These are phyloP conservation scores for Nectriaceae sp. DNA, from an alignment of 2,329 filamentous ascomycete species.

Conservation along the genomic window DNA sequence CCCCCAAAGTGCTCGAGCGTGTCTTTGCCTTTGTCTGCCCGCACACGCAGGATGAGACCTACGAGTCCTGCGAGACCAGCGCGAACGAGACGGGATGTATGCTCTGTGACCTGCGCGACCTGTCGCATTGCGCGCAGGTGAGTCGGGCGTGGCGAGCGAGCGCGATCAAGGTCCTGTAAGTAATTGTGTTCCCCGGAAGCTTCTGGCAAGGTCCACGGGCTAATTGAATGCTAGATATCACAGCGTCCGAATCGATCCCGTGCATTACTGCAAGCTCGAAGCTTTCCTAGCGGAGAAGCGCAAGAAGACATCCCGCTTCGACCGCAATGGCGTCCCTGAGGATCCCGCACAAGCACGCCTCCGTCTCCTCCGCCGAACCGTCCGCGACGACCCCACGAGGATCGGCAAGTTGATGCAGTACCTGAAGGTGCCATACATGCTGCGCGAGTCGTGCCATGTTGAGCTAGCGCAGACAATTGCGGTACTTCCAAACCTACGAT, in stretches of 20 bases:
- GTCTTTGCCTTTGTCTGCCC: slow-evolving; percentile 86
- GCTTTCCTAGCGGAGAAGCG: slow-evolving; percentile 77
- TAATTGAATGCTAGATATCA: slow-evolving; percentile 62
- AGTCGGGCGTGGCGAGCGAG: slow-evolving; percentile 69
- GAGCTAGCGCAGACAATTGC: slow-evolving; percentile 85
- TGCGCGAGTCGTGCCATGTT: slow-evolving; percentile 81
- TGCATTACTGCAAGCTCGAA: slow-evolving; percentile 92
- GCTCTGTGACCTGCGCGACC: slow-evolving; percentile 89
- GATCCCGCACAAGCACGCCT: slow-evolving; percentile 78
- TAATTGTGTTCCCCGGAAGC: slow-evolving; percentile 23
- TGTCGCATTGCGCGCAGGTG: slow-evolving; percentile 76
- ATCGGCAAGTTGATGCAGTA: slow-evolving; percentile 73
- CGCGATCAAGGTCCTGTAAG: slow-evolving; percentile 62
- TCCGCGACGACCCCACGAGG: slow-evolving; percentile 72
- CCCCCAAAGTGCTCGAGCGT: slow-evolving; percentile 67
- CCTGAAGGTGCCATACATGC: slow-evolving; percentile 93
- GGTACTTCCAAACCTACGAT: slow-evolving; percentile 80
- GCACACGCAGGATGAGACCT: slow-evolving; percentile 74
- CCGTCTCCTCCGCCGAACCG: slow-evolving; percentile 76
- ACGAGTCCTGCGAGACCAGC: slow-evolving; percentile 81
- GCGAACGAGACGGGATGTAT: slow-evolving; percentile 80
- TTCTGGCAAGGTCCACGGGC: not conserved
- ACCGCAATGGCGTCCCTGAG: slow-evolving; percentile 77
- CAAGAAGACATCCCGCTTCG: slow-evolving; percentile 71
- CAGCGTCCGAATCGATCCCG: slow-evolving; percentile 88